Conservation (phyloP, 2,329 filamentous ascomycete species). For the Trichophyton verrucosum region DNA sequence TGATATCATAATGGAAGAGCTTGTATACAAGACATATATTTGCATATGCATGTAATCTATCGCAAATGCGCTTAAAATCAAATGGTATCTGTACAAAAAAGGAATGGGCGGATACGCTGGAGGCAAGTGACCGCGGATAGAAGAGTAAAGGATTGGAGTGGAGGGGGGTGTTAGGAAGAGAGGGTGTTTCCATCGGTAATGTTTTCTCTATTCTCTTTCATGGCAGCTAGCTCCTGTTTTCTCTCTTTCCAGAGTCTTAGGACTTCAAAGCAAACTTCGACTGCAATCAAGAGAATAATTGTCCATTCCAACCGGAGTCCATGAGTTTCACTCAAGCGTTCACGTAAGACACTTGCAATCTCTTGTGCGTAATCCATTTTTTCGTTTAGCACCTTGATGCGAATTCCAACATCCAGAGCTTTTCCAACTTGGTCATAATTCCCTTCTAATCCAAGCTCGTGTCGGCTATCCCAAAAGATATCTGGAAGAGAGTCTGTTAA, state of each 20-base stretch:
- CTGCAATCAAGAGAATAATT: slow-evolving; percentile 83
- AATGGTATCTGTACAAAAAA: slow-evolving; percentile 1
- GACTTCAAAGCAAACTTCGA: slow-evolving; percentile 84
- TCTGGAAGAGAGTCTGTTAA: slow-evolving; percentile 90
- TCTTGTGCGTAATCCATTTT: slow-evolving; percentile 98
- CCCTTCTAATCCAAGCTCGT: slow-evolving; percentile 79
- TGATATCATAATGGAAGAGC: not conserved
- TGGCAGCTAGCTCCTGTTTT: slow-evolving; percentile 25
- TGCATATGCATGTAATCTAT: not conserved
- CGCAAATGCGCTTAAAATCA: not conserved
- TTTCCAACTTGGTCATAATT: slow-evolving; percentile 92
- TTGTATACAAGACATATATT: not conserved
- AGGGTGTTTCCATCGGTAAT: not conserved
- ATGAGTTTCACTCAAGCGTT: slow-evolving; percentile 83
- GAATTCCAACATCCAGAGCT: slow-evolving; percentile 77
- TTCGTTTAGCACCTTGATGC: slow-evolving; percentile 85
- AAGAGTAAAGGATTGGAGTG: not conserved
- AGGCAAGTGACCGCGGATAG: not conserved
- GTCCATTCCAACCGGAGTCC: slow-evolving; percentile 83
- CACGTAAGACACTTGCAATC: slow-evolving; percentile 76
- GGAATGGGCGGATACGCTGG: not conserved
- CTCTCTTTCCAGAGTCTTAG: slow-evolving; percentile 58
- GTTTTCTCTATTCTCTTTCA: not conserved
- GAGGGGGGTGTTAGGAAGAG: not conserved
- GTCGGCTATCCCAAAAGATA: slow-evolving; percentile 86